phyloP scores from a whole-genome alignment of 148 eudicot genomes.

The Rhododendron vialii region DNA sequence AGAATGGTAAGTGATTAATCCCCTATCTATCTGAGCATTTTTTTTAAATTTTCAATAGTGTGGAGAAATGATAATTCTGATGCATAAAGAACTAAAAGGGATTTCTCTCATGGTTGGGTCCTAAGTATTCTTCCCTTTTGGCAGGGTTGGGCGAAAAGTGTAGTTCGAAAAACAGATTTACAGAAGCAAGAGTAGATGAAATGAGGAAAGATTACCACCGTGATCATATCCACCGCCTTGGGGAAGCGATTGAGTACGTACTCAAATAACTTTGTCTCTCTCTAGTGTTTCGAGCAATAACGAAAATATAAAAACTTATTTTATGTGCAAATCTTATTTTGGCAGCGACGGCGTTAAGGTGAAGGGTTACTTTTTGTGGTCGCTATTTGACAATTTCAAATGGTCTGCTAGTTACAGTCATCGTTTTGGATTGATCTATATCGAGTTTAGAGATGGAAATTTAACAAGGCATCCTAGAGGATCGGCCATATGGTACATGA shows the following conservation, averaged over 20 bases:
- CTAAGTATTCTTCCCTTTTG: too few species aligned
- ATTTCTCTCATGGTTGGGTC: too few species aligned
- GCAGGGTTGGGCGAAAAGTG: background rate
- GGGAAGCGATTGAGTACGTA: background rate
- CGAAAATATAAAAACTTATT: too few species aligned
- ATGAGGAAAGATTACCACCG: background rate
- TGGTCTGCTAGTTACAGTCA: conserved; percentile 5
- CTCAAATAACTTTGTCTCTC: too few species aligned
- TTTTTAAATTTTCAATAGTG: too few species aligned
- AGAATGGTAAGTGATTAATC: too few species aligned
- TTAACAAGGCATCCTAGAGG: conserved; percentile 6
- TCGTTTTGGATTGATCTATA: conserved; percentile 12
- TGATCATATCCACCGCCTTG: background rate
- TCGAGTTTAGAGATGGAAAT: conserved; percentile 1
- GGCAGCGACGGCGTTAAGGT: too few species aligned
- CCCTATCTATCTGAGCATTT: background rate
- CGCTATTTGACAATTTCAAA: conserved; percentile 10
- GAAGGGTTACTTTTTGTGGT: background rate
- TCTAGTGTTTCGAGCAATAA: too few species aligned
- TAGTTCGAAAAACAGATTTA: background rate
- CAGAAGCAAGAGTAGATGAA: background rate
- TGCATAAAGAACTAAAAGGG: too few species aligned
- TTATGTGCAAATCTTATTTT: too few species aligned
- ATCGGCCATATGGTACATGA: conserved; percentile 1
- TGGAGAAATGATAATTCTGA: too few species aligned